Evolutionary conservation across 164 flowering plant species (phyloP).

Genomic region (Vitis rupestris): DNA sequence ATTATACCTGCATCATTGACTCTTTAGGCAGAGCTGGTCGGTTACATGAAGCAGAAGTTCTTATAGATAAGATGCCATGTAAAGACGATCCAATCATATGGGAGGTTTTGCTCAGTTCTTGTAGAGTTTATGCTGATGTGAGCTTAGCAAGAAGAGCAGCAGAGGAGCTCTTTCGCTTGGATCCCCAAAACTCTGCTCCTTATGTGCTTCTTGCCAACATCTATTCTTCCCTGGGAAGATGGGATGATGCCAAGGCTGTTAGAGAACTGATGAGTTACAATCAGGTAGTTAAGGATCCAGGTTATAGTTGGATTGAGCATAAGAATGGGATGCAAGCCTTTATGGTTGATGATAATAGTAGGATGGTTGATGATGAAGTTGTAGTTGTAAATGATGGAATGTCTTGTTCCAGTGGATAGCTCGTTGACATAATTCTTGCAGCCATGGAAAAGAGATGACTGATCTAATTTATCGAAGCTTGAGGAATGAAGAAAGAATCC

Average conservation of each 20-base stretch:
- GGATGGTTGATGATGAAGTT: slow-evolving; percentile 7
- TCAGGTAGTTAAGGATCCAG: slow-evolving; percentile 57
- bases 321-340: slow-evolving; percentile 27
- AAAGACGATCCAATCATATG: slow-evolving; percentile 73
- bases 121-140: slow-evolving; percentile 70
- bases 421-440: no score
- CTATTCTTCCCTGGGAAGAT: slow-evolving; percentile 71
- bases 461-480: no score
- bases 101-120: slow-evolving; percentile 84
- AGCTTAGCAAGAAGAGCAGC: slow-evolving; percentile 72
- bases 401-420: neutral
- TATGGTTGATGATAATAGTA: slow-evolving; percentile 27
- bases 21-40: slow-evolving; percentile 72
- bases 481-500: no score
- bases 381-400: slow-evolving; percentile 5
- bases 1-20: slow-evolving; percentile 72
- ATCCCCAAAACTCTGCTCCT: slow-evolving; percentile 62
- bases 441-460: no score
- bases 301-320: slow-evolving; percentile 60
- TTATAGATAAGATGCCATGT: slow-evolving; percentile 55
- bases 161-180: slow-evolving; percentile 56
- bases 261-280: slow-evolving; percentile 50
- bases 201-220: slow-evolving; percentile 72
- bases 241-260: slow-evolving; percentile 68
- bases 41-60: slow-evolving; percentile 59